Evolutionary conservation across 2,329 filamentous ascomycete genomes (phyloP).

Genomic region (Cryphonectria radicalis): DNA sequence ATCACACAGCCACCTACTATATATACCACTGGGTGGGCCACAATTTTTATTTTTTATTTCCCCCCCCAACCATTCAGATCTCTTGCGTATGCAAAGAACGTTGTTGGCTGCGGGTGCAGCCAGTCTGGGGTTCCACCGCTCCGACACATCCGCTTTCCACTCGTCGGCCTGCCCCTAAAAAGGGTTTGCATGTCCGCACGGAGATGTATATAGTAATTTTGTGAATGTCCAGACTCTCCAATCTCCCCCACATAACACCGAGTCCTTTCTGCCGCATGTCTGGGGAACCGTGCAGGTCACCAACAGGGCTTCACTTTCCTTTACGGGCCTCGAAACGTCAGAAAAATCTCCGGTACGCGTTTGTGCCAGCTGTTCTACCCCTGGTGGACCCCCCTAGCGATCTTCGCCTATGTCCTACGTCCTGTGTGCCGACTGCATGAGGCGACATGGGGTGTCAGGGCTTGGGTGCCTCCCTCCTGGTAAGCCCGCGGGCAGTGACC

Average conservation of each 20-base stretch:
- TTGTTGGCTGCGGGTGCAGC: not conserved
- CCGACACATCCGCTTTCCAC: constrained; percentile 12
- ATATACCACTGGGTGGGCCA: not conserved
- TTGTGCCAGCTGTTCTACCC: not conserved
- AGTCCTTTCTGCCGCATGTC: not conserved
- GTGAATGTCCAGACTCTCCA: not conserved
- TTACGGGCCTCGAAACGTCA: not conserved
- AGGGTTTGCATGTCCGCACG: not conserved
- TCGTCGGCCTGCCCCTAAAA: not conserved
- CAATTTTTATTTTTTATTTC: not conserved
- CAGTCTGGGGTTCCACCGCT: constrained; percentile 12
- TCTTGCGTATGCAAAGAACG: not conserved
- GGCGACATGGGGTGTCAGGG: not conserved
- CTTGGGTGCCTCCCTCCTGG: not conserved
- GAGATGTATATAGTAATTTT: not conserved
- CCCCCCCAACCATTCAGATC: not conserved
- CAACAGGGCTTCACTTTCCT: not conserved
- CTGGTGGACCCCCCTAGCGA: not conserved
- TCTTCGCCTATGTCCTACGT: not conserved
- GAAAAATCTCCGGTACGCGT: not conserved
- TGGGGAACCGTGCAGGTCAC: not conserved
- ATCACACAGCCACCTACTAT: not conserved
- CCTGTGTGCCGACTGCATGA: constrained; percentile 8
- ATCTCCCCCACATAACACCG: not conserved
- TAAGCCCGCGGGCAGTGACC: not conserved